A percentile compares a stretch with the other conserved stretches of the same genome.
These are phyloP conservation scores for Clohesyomyces aquaticus DNA, from an alignment of 495 filamentous ascomycete species.

Conservation along the genomic window DNA sequence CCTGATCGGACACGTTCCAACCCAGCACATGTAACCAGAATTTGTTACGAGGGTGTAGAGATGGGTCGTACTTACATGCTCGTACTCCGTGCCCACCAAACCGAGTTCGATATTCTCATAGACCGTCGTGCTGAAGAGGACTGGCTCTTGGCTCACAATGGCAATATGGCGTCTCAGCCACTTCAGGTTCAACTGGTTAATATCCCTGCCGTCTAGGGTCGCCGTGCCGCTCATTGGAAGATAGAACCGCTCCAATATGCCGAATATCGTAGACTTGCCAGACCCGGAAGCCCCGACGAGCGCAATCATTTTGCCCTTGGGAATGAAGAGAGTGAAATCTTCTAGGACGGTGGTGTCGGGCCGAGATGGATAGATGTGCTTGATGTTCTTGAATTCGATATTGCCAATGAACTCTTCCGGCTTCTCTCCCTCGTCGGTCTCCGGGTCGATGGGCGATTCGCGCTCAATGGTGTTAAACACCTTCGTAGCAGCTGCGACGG, in stretches of 20 bases:
- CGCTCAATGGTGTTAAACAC: slow-evolving; percentile 93
- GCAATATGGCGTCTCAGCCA: slow-evolving; percentile 93
- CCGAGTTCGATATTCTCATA: slow-evolving; percentile 85
- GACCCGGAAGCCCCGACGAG: slow-evolving; percentile 86
- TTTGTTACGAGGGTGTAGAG: too few relatives aligned
- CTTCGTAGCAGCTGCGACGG: slow-evolving; percentile 81
- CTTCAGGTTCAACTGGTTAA: slow-evolving; percentile 78
- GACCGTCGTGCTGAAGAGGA: slow-evolving; percentile 83
- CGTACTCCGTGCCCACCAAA: slow-evolving; percentile 79
- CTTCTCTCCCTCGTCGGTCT: slow-evolving; percentile 67
- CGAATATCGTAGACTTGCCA: slow-evolving; percentile 91
- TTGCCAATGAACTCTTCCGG: slow-evolving; percentile 73
- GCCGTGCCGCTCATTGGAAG: slow-evolving; percentile 64
- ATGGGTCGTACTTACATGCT: slow-evolving; percentile 55
- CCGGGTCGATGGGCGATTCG: slow-evolving; percentile 82
- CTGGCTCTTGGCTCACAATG: slow-evolving; percentile 85
- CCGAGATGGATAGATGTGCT: slow-evolving; percentile 91
- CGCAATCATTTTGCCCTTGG: slow-evolving; percentile 84
- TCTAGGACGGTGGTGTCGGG: slow-evolving; percentile 88
- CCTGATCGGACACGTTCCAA: too few relatives aligned
- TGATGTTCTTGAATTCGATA: slow-evolving; percentile 81
- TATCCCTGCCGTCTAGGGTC: slow-evolving; percentile 79
- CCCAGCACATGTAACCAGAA: too few relatives aligned
- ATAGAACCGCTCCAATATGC: slow-evolving; percentile 91
- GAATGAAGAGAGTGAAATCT: slow-evolving; percentile 74